A percentile compares a stretch with the other conserved stretches of the same genome.
phyloP scores from a whole-genome alignment of 108 stramenopile genomes.

The Asterionellopsis glacialis region DNA sequence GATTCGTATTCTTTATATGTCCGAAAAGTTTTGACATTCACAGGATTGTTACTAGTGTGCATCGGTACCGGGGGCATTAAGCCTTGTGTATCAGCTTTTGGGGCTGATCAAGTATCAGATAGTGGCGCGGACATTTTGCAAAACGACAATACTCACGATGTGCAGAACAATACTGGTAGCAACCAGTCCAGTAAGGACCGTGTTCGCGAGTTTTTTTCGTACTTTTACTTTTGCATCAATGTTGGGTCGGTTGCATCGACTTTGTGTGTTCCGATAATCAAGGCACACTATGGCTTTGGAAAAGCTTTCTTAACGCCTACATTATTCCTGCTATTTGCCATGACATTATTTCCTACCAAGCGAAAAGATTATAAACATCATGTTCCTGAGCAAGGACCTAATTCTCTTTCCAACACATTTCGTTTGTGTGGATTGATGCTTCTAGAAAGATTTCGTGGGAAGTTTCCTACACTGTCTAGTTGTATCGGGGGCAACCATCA shows the following conservation, averaged over 20 bases:
- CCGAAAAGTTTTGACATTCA: conserved; percentile 18
- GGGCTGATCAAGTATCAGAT: conserved; percentile 53
- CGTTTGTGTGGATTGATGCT: conserved; percentile 5
- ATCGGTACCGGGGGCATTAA: conserved; percentile 76
- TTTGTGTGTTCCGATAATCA: conserved; percentile 36
- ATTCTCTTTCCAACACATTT: conserved; percentile 9
- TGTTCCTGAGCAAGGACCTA: conserved; percentile 5
- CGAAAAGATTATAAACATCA: conserved; percentile 22
- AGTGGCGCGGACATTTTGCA: not conserved
- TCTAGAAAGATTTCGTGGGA: not conserved
- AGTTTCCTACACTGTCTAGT: not conserved
- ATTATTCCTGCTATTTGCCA: conserved; percentile 36
- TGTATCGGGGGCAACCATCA: not conserved
- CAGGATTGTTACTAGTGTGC: conserved; percentile 48
- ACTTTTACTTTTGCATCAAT: conserved; percentile 69
- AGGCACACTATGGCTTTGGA: conserved; percentile 40
- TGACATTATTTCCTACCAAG: conserved; percentile 34
- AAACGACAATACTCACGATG: not conserved
- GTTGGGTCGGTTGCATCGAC: conserved; percentile 48
- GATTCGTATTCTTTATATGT: not conserved
- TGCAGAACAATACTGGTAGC: not conserved
- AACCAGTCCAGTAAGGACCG: conserved; percentile 15
- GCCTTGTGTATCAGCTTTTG: conserved; percentile 68
- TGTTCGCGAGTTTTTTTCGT: conserved; percentile 46
- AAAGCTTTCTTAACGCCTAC: conserved; percentile 50